Evolutionary conservation across 805 yeast species (phyloP).

Genomic region (Ogataea ramenticola): DNA sequence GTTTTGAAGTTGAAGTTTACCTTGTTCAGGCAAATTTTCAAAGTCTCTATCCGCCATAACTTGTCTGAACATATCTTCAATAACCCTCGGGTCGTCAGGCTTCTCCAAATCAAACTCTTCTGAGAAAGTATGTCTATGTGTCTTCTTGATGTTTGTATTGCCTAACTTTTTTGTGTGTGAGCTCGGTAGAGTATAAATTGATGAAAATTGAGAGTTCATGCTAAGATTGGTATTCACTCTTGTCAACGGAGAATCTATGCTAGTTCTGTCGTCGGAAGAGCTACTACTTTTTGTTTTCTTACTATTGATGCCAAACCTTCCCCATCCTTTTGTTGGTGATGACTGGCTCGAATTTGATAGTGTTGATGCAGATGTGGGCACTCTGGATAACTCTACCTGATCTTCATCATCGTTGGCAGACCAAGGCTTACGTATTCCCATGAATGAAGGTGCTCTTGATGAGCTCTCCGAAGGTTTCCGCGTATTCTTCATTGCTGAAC

Average conservation of each 20-base stretch:
- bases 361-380: constrained; percentile 8
- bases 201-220: constrained; percentile 6
- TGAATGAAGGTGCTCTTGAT: constrained; percentile 14
- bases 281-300: background rate
- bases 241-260: constrained; percentile 18
- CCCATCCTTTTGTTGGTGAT: constrained; percentile 15
- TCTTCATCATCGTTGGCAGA: background rate
- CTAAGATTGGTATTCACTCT: constrained; percentile 20
- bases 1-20: constrained; percentile 67
- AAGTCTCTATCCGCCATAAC: constrained; percentile 82
- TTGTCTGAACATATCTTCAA: constrained; percentile 69
- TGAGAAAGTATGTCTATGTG: constrained; percentile 29
- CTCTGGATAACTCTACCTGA: constrained; percentile 7
- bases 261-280: background rate
- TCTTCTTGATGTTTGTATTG: constrained; percentile 16
- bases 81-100: constrained; percentile 58
- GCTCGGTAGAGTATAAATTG: constrained; percentile 21
- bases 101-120: constrained; percentile 47
- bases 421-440: constrained; percentile 12
- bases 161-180: constrained; percentile 22
- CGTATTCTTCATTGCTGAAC: constrained; percentile 8
- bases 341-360: background rate
- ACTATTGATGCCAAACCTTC: background rate
- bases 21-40: constrained; percentile 52
- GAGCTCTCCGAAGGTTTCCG: constrained; percentile 8